Percentiles rank a stretch among this genome's conserved stretches.
Evolutionary conservation across 495 filamentous ascomycete species (phyloP).

Genomic region (Talaromyces proteolyticus): DNA sequence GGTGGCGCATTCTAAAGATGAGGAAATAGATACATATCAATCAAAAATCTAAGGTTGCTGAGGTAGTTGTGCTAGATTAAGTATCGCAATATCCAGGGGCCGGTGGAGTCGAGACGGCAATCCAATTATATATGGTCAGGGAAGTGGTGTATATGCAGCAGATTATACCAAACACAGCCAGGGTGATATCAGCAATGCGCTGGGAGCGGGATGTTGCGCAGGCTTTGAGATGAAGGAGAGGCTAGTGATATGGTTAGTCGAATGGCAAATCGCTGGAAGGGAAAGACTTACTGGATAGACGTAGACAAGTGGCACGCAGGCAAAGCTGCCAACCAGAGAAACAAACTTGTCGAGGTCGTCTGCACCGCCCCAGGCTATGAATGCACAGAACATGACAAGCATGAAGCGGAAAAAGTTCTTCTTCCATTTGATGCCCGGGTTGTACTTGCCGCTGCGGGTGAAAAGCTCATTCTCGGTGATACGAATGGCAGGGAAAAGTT

Average conservation of each 20-base stretch:
- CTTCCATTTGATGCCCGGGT: slow-evolving; percentile 95
- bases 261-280: slow-evolving; percentile 5
- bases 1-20: background rate
- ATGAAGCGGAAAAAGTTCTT: slow-evolving; percentile 96
- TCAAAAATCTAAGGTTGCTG: no score
- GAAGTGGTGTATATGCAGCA: slow-evolving; percentile 88
- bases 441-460: slow-evolving; percentile 86
- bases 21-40: background rate
- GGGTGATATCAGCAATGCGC: slow-evolving; percentile 60
- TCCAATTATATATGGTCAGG: slow-evolving; percentile 80
- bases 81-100: slow-evolving; percentile 56
- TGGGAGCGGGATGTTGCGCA: slow-evolving; percentile 61
- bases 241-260: slow-evolving; percentile 40
- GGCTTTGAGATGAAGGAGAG: slow-evolving; percentile 78
- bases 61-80: no score
- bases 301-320: slow-evolving; percentile 94
- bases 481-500: slow-evolving; percentile 94
- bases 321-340: slow-evolving; percentile 90
- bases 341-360: slow-evolving; percentile 97
- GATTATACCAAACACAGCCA: slow-evolving; percentile 74
- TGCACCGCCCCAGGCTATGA: slow-evolving; percentile 87
- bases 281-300: slow-evolving; percentile 79
- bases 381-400: slow-evolving; percentile 76
- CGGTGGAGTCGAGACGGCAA: slow-evolving; percentile 16
- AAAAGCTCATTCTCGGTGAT: slow-evolving; percentile 64